Conservation (phyloP, 2,329 filamentous ascomycete genomes). For the Exserohilum turcica region DNA sequence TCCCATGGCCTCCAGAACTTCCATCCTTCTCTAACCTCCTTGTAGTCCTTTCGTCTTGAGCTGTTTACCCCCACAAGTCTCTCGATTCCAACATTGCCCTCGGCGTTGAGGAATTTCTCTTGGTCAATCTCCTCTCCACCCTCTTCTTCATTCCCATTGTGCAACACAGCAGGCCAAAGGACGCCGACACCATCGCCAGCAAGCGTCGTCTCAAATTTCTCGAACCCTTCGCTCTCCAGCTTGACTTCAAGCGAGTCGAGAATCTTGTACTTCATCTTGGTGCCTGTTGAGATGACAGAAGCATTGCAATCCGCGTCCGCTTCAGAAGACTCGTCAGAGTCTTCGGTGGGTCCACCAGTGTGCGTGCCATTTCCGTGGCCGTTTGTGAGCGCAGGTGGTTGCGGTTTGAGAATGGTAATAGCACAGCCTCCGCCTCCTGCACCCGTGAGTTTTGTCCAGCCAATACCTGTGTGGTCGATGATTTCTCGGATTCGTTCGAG, state of each 20-base stretch:
- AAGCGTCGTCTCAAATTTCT: slow-evolving; percentile 84
- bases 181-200: slow-evolving; percentile 94
- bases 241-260: slow-evolving; percentile 67
- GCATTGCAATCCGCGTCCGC: slow-evolving; percentile 33
- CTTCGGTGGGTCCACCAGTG: slow-evolving; percentile 27
- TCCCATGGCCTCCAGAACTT: slow-evolving; percentile 50
- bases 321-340: slow-evolving; percentile 34
- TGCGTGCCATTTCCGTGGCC: slow-evolving; percentile 41
- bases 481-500: slow-evolving; percentile 90
- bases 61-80: slow-evolving; percentile 74
- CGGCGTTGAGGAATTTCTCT: slow-evolving; percentile 82
- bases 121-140: slow-evolving; percentile 92
- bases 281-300: slow-evolving; percentile 39
- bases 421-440: slow-evolving; percentile 95
- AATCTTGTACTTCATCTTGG: slow-evolving; percentile 45
- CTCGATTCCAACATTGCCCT: slow-evolving; percentile 85
- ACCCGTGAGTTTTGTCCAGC: slow-evolving; percentile 97
- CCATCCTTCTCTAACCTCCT: slow-evolving; percentile 48
- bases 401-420: slow-evolving; percentile 83
- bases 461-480: slow-evolving; percentile 79
- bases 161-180: slow-evolving; percentile 87
- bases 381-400: slow-evolving; percentile 53
- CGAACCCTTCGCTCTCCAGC: slow-evolving; percentile 67
- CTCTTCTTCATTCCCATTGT: slow-evolving; percentile 79
- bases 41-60: slow-evolving; percentile 29